Base-by-base conservation (phyloP, 2,329 filamentous ascomycete genomes). In the Diplodia intermedia region DNA sequence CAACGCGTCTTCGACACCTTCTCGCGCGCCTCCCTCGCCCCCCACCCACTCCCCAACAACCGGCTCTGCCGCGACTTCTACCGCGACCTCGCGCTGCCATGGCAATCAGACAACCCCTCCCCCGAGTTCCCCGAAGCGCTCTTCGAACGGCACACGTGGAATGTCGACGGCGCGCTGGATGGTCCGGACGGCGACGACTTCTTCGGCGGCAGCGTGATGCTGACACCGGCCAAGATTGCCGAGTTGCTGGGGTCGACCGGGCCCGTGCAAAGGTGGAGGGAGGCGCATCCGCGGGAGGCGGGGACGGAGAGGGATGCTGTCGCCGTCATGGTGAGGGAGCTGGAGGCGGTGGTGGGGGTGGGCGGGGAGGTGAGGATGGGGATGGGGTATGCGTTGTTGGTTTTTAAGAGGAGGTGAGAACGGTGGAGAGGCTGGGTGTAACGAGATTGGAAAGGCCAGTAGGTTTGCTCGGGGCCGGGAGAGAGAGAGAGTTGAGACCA, bases 31-130 rank as follows among this genome's bases (percentile, higher is more conserved):
- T 55, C 79, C 9, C 70, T 87, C 0, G 66, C 50, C 2, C 79
- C 79, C 0, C 84, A 81, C 71, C 73, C 78, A 33, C 72, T 73
- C n/a, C 74, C 75, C 0, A 83, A 84, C 0, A 88, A 85, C 70
- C 54, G 70, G 5, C 63, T 86, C 1, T 75, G 75, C 0, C 76
- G 77, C 0, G 72, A 77, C 11, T 70, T 79, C 15, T 88, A 87
- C 71, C 66, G 70, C 0, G 73, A 78, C 14, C 75, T 87, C 2
- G 69, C 71, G 4, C 74, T 88, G 18, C 86, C 86, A 0, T 89
- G 86, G 86, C 79, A 77, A 0, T 23, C 81, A 6, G 71, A 73
- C 3, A 57, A 70, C 1, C 71, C 77, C 0, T 75, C 79, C 0
- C 12, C 67, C 0, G 79, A 71, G 1, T 84, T 88, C 69, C 56